Evolutionary conservation across 2,329 filamentous ascomycete species (phyloP).

Genomic region (Blastomyces emzantsi): DNA sequence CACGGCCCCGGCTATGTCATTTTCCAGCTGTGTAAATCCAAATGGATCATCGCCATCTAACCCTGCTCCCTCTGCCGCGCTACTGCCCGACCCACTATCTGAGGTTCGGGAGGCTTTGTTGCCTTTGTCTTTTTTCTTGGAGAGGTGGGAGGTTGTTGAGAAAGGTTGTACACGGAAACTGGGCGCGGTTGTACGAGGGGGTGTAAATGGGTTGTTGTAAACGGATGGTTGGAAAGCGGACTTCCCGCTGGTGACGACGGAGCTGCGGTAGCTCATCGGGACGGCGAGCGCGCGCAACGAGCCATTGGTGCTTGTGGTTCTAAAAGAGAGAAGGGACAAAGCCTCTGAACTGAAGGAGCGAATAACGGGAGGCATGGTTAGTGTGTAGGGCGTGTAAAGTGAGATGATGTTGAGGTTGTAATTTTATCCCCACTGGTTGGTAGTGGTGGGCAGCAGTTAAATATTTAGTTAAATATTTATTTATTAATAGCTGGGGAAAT

Average conservation of each 20-base stretch:
- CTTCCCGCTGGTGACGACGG: not conserved
- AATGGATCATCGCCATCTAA: constrained; percentile 44
- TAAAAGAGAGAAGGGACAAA: not conserved
- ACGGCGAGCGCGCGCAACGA: not conserved
- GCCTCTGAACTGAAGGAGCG: constrained; percentile 3
- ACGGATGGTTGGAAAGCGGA: not conserved
- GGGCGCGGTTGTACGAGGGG: not conserved
- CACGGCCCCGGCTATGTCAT: constrained; percentile 47
- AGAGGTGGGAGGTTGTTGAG: constrained; percentile 32
- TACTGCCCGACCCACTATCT: constrained; percentile 23
- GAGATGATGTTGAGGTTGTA: not conserved
- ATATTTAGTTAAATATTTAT: no score
- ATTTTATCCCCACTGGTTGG: not conserved
- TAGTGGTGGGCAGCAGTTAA: no score
- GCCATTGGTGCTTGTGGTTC: constrained; percentile 5
- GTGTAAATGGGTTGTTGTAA: not conserved
- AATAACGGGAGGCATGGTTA: constrained; percentile 6
- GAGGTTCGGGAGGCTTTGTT: constrained; percentile 23
- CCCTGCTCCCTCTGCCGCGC: constrained; percentile 23
- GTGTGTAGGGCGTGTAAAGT: not conserved
- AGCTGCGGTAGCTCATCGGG: not conserved
- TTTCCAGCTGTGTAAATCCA: constrained; percentile 51
- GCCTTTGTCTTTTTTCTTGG: constrained; percentile 45
- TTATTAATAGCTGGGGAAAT: not conserved
- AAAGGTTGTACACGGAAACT: constrained; percentile 25